Evolutionary conservation across 78 protist genomes (phyloP).

Genomic region (Pelomyxa schiedti): DNA sequence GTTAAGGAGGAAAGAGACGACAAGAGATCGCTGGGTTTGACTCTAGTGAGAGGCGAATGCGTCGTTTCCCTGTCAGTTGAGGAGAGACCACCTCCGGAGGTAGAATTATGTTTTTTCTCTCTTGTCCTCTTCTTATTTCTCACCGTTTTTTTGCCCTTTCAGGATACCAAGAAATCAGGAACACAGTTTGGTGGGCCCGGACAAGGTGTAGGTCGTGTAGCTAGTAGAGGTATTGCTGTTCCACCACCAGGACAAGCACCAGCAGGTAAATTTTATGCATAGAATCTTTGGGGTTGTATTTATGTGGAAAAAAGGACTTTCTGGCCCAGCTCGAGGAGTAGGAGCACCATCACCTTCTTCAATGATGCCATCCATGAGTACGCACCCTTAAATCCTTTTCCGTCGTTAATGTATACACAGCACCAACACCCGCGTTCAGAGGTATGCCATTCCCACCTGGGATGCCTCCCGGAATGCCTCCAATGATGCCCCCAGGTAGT

Average conservation of each 20-base stretch:
- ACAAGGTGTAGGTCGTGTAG: conserved; percentile 70
- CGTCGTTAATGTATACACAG: neutral
- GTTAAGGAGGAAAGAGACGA: conserved; percentile 24
- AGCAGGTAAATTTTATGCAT: no score
- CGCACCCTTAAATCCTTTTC: neutral
- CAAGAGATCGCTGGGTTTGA: conserved; percentile 82
- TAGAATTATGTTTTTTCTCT: conserved; percentile 1
- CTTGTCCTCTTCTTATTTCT: neutral
- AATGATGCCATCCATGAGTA: conserved; percentile 44
- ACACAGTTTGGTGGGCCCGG: conserved; percentile 45
- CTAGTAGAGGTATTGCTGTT: conserved; percentile 60
- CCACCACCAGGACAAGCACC: conserved; percentile 4
- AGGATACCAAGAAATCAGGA: neutral
- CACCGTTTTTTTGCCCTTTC: neutral
- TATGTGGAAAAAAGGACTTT: conserved; percentile 40
- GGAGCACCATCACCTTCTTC: conserved; percentile 57
- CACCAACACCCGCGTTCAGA: neutral
- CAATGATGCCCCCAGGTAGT: neutral
- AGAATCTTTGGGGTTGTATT: neutral
- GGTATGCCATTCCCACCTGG: neutral
- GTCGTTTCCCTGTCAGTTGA: conserved; percentile 85
- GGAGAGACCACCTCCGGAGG: conserved; percentile 80
- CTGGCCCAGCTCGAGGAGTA: conserved; percentile 75
- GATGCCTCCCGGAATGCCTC: neutral
- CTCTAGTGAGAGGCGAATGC: conserved; percentile 87